Evolutionary conservation across 768 basidiomycete species (phyloP).

Genomic region (Mrakia frigida): DNA sequence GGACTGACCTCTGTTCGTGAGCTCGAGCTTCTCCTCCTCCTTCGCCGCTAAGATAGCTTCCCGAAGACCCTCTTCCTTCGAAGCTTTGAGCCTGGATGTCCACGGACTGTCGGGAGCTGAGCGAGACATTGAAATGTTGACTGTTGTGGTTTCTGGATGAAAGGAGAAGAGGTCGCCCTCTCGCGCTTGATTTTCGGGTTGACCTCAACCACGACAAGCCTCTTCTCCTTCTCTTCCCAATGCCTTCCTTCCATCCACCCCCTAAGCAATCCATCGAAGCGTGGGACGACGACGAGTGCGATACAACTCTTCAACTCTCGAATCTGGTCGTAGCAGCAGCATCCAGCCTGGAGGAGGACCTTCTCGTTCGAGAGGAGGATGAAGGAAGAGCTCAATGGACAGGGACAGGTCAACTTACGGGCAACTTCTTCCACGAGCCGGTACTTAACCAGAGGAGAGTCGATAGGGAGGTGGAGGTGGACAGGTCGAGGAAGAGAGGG

Average conservation of each 20-base stretch:
- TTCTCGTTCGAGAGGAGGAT: neutral
- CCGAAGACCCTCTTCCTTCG: neutral
- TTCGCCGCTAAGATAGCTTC: neutral
- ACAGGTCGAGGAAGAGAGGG: neutral
- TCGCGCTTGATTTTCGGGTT: neutral
- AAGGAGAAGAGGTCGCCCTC: too few species aligned
- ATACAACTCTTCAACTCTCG: neutral
- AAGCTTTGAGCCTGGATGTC: neutral
- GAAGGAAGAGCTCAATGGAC: neutral
- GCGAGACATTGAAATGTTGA: neutral
- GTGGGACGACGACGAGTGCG: neutral
- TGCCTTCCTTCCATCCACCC: neutral
- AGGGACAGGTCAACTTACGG: neutral
- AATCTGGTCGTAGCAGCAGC: neutral
- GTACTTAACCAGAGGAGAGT: neutral
- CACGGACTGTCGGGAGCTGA: neutral
- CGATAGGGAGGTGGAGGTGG: neutral
- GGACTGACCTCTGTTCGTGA: too few species aligned
- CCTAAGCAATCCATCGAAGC: neutral
- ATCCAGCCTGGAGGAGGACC: neutral
- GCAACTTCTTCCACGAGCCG: neutral
- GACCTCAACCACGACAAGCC: neutral
- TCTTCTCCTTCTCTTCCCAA: neutral
- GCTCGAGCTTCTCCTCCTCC: neutral
- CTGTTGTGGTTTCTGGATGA: neutral